Evolutionary conservation across 1,284 basidiomycete genomes (phyloP), one percentile per base, ranked within the genome.

Genomic region (Fistulinella cinereoalba): DNA sequence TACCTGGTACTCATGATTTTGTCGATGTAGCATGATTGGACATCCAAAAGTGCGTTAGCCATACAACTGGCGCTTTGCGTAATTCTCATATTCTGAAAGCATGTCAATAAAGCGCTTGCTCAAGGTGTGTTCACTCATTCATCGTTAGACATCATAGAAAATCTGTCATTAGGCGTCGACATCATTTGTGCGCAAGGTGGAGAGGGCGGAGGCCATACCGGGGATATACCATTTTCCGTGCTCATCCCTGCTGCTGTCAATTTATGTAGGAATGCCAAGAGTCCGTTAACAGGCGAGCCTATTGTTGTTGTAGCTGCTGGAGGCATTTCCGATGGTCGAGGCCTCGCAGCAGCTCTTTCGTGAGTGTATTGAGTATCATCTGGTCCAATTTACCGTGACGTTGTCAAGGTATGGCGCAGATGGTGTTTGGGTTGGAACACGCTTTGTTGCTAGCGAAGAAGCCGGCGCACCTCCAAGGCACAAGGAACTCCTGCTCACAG

Each of bases 341-440:
- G 89, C 28, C 75, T 93, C 21, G 89, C 91, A 15, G 87, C 86
- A 9, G 71, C 87, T 12, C 77, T 93, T 48, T 77, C 85, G 78
- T 90, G 70, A 61, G 79, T 64, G 25, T 39, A 37, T 27, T 4
- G 8, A 24, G 6, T 46, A 50, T 24, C 18, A 29, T 25, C 37
- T 11, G 27, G 25, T 16, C 6, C 13, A n/a, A 36, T 37, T 48
- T 12, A 44, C 50, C 46, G 12, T 44, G 11, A 28, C 21, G 22
- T 34, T 27, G 16, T 39, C 44, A 54, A 81, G 79, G 32, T 84
- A 85, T 50, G 91, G 91, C 43, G 90, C 90, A 3, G 72, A 83
- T 3, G 91, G 82, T 41, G 87, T 93, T 10, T 93, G 92, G 91
- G 88, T 93, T 45, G 92, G 92, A 29, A 95, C 92, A 2, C 81